phyloP scores from a whole-genome alignment of 106 monocot genomes.

The Dioscorea alata region DNA sequence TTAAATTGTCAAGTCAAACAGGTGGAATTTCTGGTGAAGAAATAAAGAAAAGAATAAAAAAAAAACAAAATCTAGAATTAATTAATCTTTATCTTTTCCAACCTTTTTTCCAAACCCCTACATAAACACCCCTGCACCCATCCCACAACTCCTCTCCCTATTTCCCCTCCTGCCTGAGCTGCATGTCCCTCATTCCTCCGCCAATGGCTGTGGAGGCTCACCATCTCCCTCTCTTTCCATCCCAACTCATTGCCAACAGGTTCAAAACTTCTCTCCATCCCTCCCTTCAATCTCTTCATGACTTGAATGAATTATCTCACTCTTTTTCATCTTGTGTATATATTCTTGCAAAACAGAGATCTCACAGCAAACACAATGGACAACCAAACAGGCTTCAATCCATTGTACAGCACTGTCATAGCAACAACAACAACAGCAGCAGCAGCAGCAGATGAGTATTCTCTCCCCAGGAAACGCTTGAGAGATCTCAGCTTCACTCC shows the following conservation, averaged over 20 bases:
- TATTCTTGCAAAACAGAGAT: too few relatives aligned
- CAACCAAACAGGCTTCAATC: neutral
- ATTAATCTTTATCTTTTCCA: too few relatives aligned
- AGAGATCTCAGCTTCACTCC: neutral
- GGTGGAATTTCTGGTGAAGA: too few relatives aligned
- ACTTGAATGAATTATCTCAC: neutral
- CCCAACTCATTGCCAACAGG: conserved; percentile 5
- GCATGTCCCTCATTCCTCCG: neutral
- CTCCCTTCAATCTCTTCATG: neutral
- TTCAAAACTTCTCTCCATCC: neutral
- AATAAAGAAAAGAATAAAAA: too few relatives aligned
- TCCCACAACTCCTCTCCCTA: neutral
- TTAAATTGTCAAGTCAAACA: too few relatives aligned
- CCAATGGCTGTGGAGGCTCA: conserved; percentile 9
- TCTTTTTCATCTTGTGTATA: neutral
- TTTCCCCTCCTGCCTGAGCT: neutral
- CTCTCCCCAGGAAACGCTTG: neutral
- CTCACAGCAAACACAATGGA: neutral
- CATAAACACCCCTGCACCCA: too few relatives aligned
- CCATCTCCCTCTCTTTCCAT: conserved; percentile 1
- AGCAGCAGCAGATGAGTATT: too few relatives aligned
- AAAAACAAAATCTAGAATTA: too few relatives aligned
- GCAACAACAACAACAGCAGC: neutral
- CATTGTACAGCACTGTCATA: neutral
- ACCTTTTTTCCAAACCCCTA: too few relatives aligned